Evolutionary conservation across 1,284 basidiomycete species (phyloP).

Genomic region (Rhizopogon parksii): DNA sequence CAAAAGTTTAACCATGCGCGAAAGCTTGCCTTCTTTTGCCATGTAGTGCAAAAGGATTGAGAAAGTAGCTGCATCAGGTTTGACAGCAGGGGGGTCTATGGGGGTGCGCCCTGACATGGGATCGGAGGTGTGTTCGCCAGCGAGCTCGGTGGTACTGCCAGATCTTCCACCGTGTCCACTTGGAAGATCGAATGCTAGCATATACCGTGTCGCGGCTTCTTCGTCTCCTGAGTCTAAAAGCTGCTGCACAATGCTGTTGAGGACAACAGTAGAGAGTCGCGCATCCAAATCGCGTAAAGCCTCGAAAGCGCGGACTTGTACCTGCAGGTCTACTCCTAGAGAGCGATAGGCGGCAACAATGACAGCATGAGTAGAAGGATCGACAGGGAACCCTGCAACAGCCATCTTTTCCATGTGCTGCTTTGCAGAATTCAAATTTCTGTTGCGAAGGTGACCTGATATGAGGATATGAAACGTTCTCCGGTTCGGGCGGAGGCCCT

Average conservation of each 20-base stretch:
- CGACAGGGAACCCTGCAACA: slow-evolving; percentile 43
- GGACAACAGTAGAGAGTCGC: slow-evolving; percentile 38
- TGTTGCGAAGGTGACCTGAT: slow-evolving; percentile 60
- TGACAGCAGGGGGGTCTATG: slow-evolving; percentile 16
- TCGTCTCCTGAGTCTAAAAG: slow-evolving; percentile 52
- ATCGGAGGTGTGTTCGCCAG: slow-evolving; percentile 21
- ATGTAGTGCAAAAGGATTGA: slow-evolving; percentile 57
- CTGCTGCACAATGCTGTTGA: slow-evolving; percentile 61
- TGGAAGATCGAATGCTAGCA: slow-evolving; percentile 38
- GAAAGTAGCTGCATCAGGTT: slow-evolving; percentile 54
- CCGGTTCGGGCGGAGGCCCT: slow-evolving; percentile 42
- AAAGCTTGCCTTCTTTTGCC: slow-evolving; percentile 38
- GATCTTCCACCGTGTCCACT: slow-evolving; percentile 21
- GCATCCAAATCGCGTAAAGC: slow-evolving; percentile 36
- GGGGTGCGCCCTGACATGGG: slow-evolving; percentile 5
- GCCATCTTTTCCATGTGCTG: slow-evolving; percentile 48
- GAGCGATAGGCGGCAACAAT: slow-evolving; percentile 53
- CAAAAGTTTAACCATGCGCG: slow-evolving; percentile 41
- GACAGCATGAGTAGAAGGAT: slow-evolving; percentile 52
- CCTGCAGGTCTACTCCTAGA: slow-evolving; percentile 49
- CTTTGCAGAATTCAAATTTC: slow-evolving; percentile 51
- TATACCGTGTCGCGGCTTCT: slow-evolving; percentile 35
- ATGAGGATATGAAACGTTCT: slow-evolving; percentile 63
- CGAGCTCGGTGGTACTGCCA: slow-evolving; percentile 24
- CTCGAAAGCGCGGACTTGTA: slow-evolving; percentile 46